These are phyloP conservation scores for Rubia occidens DNA, from an alignment of 305 asterid species.

Conservation along the genomic window DNA sequence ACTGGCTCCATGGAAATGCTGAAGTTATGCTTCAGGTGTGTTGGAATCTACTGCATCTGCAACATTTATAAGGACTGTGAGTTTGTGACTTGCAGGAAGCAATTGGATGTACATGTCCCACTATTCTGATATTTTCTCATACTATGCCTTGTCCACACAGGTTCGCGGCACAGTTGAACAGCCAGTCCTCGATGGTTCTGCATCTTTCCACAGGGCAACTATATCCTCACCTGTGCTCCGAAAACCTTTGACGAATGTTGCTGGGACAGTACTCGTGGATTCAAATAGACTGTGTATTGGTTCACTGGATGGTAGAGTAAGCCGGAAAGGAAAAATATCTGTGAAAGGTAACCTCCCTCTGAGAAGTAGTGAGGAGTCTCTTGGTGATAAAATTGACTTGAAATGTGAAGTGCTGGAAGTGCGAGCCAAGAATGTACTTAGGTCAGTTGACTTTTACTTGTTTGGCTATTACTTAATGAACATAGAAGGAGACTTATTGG, in stretches of 20 bases:
- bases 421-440: constrained; percentile 79
- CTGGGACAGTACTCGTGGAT: constrained; percentile 83
- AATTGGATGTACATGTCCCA: background rate
- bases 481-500: background rate
- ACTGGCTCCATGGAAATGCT: constrained; percentile 98
- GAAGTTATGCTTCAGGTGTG: constrained; percentile 91
- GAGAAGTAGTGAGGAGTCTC: constrained; percentile 55
- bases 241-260: constrained; percentile 83
- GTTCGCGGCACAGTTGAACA: constrained; percentile 99
- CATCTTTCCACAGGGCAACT: constrained; percentile 92
- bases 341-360: constrained; percentile 88
- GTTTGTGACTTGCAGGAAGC: background rate
- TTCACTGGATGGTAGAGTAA: constrained; percentile 86
- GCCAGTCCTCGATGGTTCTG: constrained; percentile 93
- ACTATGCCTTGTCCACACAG: constrained; percentile 31
- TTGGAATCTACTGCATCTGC: background rate
- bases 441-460: constrained; percentile 30
- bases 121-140: constrained; percentile 7
- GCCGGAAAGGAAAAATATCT: constrained; percentile 91
- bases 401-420: constrained; percentile 98
- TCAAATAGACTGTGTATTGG: constrained; percentile 79
- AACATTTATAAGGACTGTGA: background rate
- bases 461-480: constrained; percentile 2
- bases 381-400: constrained; percentile 76
- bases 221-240: constrained; percentile 92